phyloP scores from a whole-genome alignment of 2,329 filamentous ascomycete genomes.

The Laburnicola sp. region DNA sequence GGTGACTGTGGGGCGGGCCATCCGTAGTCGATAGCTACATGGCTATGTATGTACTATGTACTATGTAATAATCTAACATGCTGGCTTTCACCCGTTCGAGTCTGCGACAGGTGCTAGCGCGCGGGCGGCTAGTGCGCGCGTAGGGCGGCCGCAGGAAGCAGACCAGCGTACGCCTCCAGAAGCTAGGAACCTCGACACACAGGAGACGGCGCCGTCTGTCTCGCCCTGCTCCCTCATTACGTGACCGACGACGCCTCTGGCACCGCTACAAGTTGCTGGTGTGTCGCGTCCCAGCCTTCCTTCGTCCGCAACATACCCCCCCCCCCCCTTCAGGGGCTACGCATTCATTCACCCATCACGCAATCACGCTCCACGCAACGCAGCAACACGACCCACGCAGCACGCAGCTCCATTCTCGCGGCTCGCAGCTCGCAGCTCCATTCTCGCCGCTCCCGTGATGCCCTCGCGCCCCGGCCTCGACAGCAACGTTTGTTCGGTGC shows the following conservation, averaged over 20 bases:
- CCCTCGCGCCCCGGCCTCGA: slow-evolving; percentile 28
- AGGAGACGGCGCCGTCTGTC: not conserved
- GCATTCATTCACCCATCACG: not conserved
- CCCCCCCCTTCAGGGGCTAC: not conserved
- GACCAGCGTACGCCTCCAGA: slow-evolving; percentile 1
- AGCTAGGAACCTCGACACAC: no score
- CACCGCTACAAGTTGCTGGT: no score
- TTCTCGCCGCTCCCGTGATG: slow-evolving; percentile 33
- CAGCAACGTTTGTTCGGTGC: slow-evolving; percentile 33
- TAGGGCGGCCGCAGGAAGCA: slow-evolving; percentile 9
- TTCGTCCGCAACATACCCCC: no score
- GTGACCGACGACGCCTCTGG: no score
- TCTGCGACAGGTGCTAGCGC: not conserved
- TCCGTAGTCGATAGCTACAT: no score
- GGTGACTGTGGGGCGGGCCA: no score
- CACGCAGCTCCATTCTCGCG: not conserved
- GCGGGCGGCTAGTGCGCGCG: not conserved
- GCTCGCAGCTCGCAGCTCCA: not conserved
- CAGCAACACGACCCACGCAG: not conserved
- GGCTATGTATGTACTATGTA: no score
- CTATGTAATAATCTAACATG: no score
- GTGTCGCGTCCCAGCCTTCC: no score
- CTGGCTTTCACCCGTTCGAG: no score
- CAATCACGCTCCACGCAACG: not conserved
- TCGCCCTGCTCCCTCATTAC: no score